Conservation (phyloP, 2,329 filamentous ascomycete genomes). For the Proliferodiscus dingleyae region DNA sequence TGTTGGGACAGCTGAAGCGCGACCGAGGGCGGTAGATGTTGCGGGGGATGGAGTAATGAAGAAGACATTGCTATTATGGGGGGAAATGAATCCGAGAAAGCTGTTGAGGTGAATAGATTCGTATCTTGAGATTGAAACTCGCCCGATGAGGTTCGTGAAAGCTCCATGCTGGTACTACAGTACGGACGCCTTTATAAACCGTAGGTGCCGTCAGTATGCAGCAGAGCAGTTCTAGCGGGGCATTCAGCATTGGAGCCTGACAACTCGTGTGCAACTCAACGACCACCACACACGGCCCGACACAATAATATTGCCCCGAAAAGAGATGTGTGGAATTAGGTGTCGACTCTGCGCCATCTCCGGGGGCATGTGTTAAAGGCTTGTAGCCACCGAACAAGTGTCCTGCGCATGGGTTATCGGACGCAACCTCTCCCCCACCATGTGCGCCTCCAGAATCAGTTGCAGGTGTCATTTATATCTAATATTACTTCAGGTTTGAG, state of each 20-base stretch:
- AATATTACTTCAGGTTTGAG: slow-evolving; percentile 69
- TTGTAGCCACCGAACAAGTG: background rate
- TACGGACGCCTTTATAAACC: background rate
- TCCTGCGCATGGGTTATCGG: background rate
- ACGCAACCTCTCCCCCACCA: slow-evolving; percentile 3
- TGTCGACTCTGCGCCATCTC: slow-evolving; percentile 1
- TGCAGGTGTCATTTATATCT: background rate
- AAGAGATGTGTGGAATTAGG: background rate
- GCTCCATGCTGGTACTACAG: background rate
- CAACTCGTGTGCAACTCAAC: background rate
- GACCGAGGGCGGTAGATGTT: slow-evolving; percentile 50
- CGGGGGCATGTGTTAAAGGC: background rate
- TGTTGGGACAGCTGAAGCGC: slow-evolving; percentile 56
- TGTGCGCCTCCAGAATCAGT: slow-evolving; percentile 4
- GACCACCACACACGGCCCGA: background rate
- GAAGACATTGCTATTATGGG: slow-evolving; percentile 40
- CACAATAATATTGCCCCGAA: background rate
- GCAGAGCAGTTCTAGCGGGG: too few species aligned
- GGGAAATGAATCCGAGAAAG: background rate
- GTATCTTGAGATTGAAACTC: too few species aligned
- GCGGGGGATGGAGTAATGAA: slow-evolving; percentile 52
- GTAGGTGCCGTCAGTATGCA: too few species aligned
- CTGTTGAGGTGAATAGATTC: too few species aligned
- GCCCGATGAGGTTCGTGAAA: background rate
- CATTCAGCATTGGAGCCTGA: background rate